A percentile compares a stretch with the other conserved stretches of the same genome.
phyloP scores from a whole-genome alignment of 192 early-diverging fungal species.

The Coemansia sp. region DNA sequence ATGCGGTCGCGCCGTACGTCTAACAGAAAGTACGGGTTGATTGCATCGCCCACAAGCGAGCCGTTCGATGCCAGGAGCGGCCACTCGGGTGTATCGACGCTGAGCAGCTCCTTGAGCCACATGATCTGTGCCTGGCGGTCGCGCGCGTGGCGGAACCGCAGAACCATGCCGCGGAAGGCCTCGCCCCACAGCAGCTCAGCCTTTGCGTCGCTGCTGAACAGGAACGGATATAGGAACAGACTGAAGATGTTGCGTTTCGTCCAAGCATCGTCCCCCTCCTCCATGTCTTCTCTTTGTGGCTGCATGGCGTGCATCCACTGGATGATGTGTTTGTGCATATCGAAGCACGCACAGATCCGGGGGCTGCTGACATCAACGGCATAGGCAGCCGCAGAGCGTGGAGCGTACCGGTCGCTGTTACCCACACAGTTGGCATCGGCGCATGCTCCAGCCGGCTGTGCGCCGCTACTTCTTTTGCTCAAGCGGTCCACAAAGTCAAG shows the following conservation, averaged over 20 bases:
- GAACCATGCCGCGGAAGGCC: slow-evolving; percentile 30
- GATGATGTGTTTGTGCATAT: slow-evolving; percentile 19
- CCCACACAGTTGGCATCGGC: slow-evolving; percentile 1
- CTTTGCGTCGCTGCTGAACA: slow-evolving; percentile 25
- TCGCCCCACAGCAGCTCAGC: slow-evolving; percentile 18
- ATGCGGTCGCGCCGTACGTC: slow-evolving; percentile 68
- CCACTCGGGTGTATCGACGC: slow-evolving; percentile 44
- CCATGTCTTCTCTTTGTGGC: not conserved
- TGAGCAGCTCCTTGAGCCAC: slow-evolving; percentile 38
- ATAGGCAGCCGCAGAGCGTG: not conserved
- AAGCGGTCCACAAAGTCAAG: slow-evolving; percentile 9
- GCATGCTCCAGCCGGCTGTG: not conserved
- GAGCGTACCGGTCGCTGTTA: not conserved
- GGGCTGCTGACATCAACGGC: slow-evolving; percentile 6
- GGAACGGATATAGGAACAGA: slow-evolving; percentile 40
- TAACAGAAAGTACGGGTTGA: slow-evolving; percentile 73
- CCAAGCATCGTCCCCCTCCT: not conserved
- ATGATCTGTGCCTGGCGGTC: slow-evolving; percentile 40
- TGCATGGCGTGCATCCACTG: slow-evolving; percentile 37
- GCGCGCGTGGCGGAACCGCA: slow-evolving; percentile 34
- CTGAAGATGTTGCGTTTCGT: slow-evolving; percentile 26
- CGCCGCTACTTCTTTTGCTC: not conserved
- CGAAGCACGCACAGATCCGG: slow-evolving; percentile 23
- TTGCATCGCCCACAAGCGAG: slow-evolving; percentile 15
- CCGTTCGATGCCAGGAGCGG: slow-evolving; percentile 26